These are phyloP conservation scores for Lophiotrema nucula DNA, from an alignment of 495 filamentous ascomycete species.

Conservation along the genomic window DNA sequence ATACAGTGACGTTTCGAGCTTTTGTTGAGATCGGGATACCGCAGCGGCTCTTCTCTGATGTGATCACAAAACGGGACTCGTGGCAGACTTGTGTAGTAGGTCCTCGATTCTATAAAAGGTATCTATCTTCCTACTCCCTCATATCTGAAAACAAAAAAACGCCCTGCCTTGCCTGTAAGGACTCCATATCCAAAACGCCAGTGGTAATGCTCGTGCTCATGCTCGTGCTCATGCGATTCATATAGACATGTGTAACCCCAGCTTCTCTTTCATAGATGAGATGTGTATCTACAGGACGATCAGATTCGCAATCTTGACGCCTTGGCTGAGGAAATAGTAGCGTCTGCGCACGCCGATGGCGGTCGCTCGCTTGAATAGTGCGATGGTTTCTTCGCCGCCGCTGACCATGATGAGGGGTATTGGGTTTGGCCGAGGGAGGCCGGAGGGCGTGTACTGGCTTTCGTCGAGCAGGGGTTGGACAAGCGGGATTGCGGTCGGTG, in stretches of 20 bases:
- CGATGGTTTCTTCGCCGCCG: constrained; percentile 67
- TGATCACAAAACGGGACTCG: too few species aligned
- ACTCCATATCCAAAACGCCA: not conserved
- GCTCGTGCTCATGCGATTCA: not conserved
- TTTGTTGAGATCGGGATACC: too few species aligned
- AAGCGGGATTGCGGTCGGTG: constrained; percentile 34
- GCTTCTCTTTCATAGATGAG: not conserved
- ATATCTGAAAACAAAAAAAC: not conserved
- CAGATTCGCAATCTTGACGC: constrained; percentile 74
- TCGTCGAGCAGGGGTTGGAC: constrained; percentile 77
- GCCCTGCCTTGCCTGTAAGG: too few species aligned
- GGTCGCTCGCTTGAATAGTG: constrained; percentile 57
- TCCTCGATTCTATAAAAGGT: too few species aligned
- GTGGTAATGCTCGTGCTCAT: too few species aligned
- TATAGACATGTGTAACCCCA: not conserved
- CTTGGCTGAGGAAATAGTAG: constrained; percentile 79
- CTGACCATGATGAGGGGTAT: constrained; percentile 85
- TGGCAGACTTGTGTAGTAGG: too few species aligned
- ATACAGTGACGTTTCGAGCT: too few species aligned
- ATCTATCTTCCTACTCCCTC: too few species aligned
- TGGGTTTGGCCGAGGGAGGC: constrained; percentile 67
- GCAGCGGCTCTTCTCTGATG: too few species aligned
- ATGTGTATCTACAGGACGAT: constrained; percentile 56
- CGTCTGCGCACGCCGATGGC: constrained; percentile 71
- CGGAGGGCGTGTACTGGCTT: constrained; percentile 66